Conservation (phyloP, 441 rosid genomes). For the Flueggea neowawraea region DNA sequence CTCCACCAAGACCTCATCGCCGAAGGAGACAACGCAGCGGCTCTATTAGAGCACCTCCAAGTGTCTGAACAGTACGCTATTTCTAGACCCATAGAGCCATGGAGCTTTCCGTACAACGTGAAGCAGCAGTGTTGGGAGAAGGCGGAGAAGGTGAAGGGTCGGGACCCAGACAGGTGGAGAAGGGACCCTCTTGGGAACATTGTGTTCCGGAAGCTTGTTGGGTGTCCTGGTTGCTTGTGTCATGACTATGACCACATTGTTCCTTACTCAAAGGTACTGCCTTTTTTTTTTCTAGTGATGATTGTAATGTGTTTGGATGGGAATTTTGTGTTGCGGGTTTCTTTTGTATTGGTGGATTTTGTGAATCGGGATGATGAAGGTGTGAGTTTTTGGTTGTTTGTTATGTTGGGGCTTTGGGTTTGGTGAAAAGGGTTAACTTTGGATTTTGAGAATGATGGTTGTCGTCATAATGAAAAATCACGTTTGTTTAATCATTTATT, state of each 20-base stretch:
- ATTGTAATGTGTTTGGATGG: constrained; percentile 1
- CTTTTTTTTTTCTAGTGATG: neutral
- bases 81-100: constrained; percentile 32
- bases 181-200: constrained; percentile 76
- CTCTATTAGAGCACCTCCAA: constrained; percentile 39
- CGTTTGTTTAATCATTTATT: neutral
- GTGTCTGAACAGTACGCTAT: constrained; percentile 30
- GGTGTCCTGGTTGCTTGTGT: constrained; percentile 95
- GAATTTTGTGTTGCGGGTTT: constrained; percentile 3
- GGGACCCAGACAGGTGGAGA: constrained; percentile 89
- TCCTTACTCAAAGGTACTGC: constrained; percentile 84
- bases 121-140: constrained; percentile 96
- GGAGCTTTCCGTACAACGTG: constrained; percentile 78
- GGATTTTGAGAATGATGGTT: too few relatives aligned
- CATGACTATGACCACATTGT: constrained; percentile 93
- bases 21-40: constrained; percentile 20
- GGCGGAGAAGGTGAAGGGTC: constrained; percentile 80
- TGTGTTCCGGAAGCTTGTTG: constrained; percentile 85
- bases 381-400: too few relatives aligned
- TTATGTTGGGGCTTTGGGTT: too few relatives aligned
- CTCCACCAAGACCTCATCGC: constrained; percentile 18
- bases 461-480: too few relatives aligned
- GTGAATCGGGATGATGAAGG: neutral
- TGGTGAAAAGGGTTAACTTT: neutral
- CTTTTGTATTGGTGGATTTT: neutral